Base-by-base conservation (phyloP, 176 grass and related monocot genomes). In the Carex littledalei region DNA sequence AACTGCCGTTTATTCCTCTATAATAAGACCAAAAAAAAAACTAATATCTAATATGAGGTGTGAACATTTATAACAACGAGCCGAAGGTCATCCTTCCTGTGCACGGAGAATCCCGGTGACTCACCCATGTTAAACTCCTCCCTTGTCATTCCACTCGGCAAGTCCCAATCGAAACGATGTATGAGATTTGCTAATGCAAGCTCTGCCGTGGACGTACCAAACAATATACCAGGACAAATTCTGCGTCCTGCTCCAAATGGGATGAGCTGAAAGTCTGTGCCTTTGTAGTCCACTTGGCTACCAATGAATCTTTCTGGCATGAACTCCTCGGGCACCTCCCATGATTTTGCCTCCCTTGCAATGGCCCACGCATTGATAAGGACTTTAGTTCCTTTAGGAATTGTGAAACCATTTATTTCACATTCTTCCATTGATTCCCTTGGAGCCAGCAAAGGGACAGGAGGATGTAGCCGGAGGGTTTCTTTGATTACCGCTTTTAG, bases 341-440 rank as follows among this genome's bases (percentile, higher is more conserved):
- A 94, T 43, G 84, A 88, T 69, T 52, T 71, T 3, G 78, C 54
- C 56, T 93, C 64, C 35, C 89, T 86, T 66, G 37, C 39, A 31
- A 91, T 66, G 61, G 89, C 92, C 87, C 92, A 91, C 5, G 78
- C 85, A 74, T 94, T 94, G 81, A 89, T 54, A 39, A 91, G 55
- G 17, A 89, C 78, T 20, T 86, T 85, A 0, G 85, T 94, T 72
- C 87, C 89, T 49, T 29, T 34, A 0, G 77, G 69, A 35, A 94
- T 58, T 69, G 84, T 78, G 87, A 83, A 81, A 5, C 89, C 84
- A 17, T 81, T 65, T 85, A 94, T 87, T 7, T 72, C 1, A 3
- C 63, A 29, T 76, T 83, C 82, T 56, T 84, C 66, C 81, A 68
- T 86, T 47, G 86, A 87, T 72, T 91, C 87, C 2, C 89, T 72